A percentile compares a stretch with the other conserved stretches of the same genome.
Evolutionary conservation across 169 alveolate species (phyloP).

Genomic region (Eimeria praecox): DNA sequence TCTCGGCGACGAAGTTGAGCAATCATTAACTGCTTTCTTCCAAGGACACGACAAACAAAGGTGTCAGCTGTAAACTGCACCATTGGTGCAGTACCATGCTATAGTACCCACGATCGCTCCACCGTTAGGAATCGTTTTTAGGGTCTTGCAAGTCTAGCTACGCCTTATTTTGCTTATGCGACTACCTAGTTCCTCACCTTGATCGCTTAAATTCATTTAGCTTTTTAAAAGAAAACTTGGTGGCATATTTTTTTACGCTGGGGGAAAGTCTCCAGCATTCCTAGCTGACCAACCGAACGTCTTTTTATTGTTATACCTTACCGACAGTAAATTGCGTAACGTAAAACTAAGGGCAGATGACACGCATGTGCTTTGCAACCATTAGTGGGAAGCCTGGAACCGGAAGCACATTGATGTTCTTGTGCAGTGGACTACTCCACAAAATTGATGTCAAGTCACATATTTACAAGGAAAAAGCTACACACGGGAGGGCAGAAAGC

Average conservation of each 20-base stretch:
- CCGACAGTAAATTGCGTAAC: background rate
- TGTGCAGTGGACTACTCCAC: background rate
- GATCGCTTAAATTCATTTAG: background rate
- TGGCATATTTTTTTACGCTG: background rate
- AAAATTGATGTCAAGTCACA: background rate
- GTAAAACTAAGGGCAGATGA: background rate
- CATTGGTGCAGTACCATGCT: background rate
- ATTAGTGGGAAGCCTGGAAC: background rate
- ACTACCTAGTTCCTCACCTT: background rate
- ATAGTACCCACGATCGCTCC: background rate
- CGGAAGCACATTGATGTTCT: background rate
- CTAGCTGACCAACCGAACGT: background rate
- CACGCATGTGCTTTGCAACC: background rate
- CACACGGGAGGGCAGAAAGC: background rate
- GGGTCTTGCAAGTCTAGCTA: background rate
- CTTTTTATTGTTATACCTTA: background rate
- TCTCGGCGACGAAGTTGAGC: constrained; percentile 68
- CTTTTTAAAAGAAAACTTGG: constrained; percentile 1
- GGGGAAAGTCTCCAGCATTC: background rate
- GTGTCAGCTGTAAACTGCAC: background rate
- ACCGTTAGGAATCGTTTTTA: background rate
- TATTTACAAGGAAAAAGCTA: background rate
- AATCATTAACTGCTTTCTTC: constrained; percentile 68
- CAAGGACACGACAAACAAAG: constrained; percentile 35
- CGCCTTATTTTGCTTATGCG: background rate